Base-by-base conservation (phyloP, 805 yeast genomes). In the Metschnikowia noctiluminum region DNA sequence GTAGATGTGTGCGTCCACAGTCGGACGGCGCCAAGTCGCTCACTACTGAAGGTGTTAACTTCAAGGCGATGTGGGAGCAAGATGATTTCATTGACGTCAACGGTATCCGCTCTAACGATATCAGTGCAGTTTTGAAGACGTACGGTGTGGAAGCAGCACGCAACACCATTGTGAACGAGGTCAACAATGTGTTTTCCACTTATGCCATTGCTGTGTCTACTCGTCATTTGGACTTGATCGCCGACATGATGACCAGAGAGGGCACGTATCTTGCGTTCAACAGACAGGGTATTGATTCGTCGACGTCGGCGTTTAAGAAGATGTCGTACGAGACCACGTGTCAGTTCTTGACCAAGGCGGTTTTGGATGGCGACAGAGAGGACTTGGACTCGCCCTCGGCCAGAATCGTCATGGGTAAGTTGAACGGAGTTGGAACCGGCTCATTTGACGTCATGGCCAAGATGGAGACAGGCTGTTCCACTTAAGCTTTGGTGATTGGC, bases 101-200 rank as follows among this genome's bases (percentile, higher is more conserved):
- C 65, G 85, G 84, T 50, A 88, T 94, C 61, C 79, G 87, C 1
- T 90, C 97, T 8, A 94, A 94, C 77, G 99, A 94, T 71, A 85
- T 94, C 57, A 84, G 88, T 36, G 89, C 97, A 14, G 96, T 94
- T 2, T 77, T 95, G 61, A 80, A 77, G 57, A 89, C 96, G 0
- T 94, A 94, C 62, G 99, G 99, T 68, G 99, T 92, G 45, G 99
- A 95, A 73, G 99, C 99, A 42, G 99, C 99, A 16, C 82, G 99
- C 70, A 89, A 90, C 69, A 94, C 99, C 32, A 88, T 94, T 74
- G 98, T 90, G 30, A 85, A 89, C 62, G 99, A 94, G 77, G 88
- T 94, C 67, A 87, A 88, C 71, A 87, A 89, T 60, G 99, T 94
- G 60, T 94, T 94, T 81, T 89, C 89, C 52, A 90, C 95, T 46